Evolutionary conservation across 1,284 basidiomycete genomes (phyloP), one percentile per base, ranked within the genome.

Genomic region (Ustilago sp.): DNA sequence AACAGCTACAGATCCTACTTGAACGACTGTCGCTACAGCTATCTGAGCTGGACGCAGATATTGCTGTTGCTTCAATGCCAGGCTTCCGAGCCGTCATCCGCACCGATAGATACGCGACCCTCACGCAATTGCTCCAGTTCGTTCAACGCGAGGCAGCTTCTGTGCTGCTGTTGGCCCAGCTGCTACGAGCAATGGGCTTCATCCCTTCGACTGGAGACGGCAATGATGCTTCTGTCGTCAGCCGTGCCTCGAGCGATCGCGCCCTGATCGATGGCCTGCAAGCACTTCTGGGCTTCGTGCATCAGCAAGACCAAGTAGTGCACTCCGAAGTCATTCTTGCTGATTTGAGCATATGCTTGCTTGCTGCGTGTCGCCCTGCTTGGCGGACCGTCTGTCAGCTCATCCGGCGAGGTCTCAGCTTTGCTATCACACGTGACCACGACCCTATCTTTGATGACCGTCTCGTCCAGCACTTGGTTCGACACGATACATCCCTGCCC

Each of bases 181-280:
- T 76, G 45, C 59, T 76, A 3, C 38, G 48, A 4, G 43, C 48
- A 15, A 50, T 75, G 52, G 73, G 64, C 19, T 68, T 66, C 50
- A 57, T 58, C 36, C 34, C 59, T n/a, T 12, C 38, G 1, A 0
- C 45, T 31, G 47, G 36, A 23, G 28, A 5, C 35, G 35, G 47
- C 12, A 19, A 15, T 3, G 55, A 57, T 7, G 12, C 35, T 31
- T 13, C 23, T 3, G 19, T 38, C 7, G 36, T 59, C 12, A 34
- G 43, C 28, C 60, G 57, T 12, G 36, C 43, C 15, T 63, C 59
- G 43, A 71, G 61, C 55, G 74, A 76, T 53, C 67, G 66, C 13
- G 68, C 63, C 3, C 64, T 77, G 31, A 73, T 77, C 54, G 68
- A 77, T 36, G 67, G 67, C 6, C 62, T 77, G 17, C 75, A 77